phyloP scores from a whole-genome alignment of 2,329 filamentous ascomycete genomes.

The Phialophora verrucosa region DNA sequence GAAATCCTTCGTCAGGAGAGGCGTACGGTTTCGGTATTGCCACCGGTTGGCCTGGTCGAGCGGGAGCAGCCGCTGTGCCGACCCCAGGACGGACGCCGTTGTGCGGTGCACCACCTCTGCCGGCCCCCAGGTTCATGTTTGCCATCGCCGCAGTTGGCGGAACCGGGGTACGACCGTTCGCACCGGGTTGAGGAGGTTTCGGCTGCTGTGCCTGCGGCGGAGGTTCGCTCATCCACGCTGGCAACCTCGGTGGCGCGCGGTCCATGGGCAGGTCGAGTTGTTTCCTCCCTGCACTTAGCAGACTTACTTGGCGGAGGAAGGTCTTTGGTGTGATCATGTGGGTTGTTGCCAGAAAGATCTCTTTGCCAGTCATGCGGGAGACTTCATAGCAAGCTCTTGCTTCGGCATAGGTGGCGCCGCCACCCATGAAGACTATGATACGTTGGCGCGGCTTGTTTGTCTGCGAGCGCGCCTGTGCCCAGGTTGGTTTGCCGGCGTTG shows the following conservation, averaged over 20 bases:
- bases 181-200: conserved; percentile 27
- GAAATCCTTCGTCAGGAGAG: conserved; percentile 23
- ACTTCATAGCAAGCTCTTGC: conserved; percentile 87
- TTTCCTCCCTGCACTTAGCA: conserved; percentile 76
- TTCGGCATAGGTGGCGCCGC: conserved; percentile 93
- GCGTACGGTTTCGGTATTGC: conserved; percentile 48
- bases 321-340: conserved; percentile 90
- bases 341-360: conserved; percentile 85
- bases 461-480: conserved; percentile 81
- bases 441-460: conserved; percentile 83
- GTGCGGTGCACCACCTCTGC: conserved; percentile 37
- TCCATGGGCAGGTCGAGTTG: conserved; percentile 82
- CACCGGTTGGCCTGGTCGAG: conserved; percentile 53
- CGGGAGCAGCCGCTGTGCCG: conserved; percentile 20
- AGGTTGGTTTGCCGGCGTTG: conserved; percentile 83
- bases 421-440: conserved; percentile 91
- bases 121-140: conserved; percentile 35
- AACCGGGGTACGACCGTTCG: conserved; percentile 29
- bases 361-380: conserved; percentile 71
- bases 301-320: conserved; percentile 81
- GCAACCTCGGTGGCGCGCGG: conserved; percentile 77
- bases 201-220: conserved; percentile 48
- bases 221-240: conserved; percentile 74
- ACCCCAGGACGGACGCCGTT: conserved; percentile 40
- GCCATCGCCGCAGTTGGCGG: conserved; percentile 37